These are phyloP conservation scores for Gyromitra esculenta DNA, from an alignment of 2,329 filamentous ascomycete genomes.

Conservation along the genomic window DNA sequence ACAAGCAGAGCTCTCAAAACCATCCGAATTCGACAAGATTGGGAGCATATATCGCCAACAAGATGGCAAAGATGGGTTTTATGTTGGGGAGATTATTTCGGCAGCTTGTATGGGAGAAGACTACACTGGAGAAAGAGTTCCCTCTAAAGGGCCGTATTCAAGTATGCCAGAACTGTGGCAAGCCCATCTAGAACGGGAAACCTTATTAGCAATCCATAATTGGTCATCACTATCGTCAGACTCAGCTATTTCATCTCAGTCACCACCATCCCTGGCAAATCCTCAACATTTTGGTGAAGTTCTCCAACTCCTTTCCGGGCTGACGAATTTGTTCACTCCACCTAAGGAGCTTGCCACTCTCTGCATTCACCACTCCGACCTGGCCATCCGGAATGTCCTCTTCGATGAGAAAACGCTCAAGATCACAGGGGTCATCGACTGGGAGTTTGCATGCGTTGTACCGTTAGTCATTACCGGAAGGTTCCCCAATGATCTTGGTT, in stretches of 20 bases:
- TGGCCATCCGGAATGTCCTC: constrained; percentile 55
- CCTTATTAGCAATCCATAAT: constrained; percentile 52
- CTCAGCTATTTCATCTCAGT: constrained; percentile 47
- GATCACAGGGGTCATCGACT: constrained; percentile 56
- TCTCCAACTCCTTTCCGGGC: constrained; percentile 49
- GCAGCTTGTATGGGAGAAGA: constrained; percentile 46
- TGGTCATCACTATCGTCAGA: constrained; percentile 53
- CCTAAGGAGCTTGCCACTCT: constrained; percentile 53
- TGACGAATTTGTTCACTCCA: constrained; percentile 52
- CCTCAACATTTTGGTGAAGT: constrained; percentile 54
- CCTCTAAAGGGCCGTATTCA: constrained; percentile 50
- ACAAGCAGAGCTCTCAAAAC: constrained; percentile 55
- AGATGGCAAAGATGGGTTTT: constrained; percentile 44
- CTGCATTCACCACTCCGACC: constrained; percentile 55
- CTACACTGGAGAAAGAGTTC: constrained; percentile 26
- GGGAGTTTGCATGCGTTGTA: constrained; percentile 56
- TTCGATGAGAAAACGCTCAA: constrained; percentile 55
- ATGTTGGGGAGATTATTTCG: constrained; percentile 53
- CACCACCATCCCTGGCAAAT: constrained; percentile 51
- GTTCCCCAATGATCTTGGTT: constrained; percentile 54
- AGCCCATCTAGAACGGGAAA: constrained; percentile 51
- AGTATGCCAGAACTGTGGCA: constrained; percentile 54
- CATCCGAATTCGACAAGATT: constrained; percentile 54
- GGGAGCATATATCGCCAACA: constrained; percentile 54
- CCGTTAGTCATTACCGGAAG: constrained; percentile 53